phyloP scores from a whole-genome alignment of 176 grass and related monocot genomes.

The Zizania latifolia region DNA sequence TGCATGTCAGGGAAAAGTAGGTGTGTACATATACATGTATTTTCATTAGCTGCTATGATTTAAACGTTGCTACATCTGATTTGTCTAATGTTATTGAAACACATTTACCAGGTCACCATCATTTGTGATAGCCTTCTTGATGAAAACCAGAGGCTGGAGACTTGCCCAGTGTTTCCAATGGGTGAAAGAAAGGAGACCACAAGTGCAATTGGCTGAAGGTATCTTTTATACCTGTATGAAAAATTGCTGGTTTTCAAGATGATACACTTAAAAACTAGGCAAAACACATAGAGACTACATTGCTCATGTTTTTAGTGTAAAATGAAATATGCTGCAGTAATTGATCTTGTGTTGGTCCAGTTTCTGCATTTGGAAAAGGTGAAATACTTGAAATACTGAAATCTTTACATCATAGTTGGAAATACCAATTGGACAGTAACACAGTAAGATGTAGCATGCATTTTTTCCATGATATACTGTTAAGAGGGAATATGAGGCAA shows the following conservation, averaged over 20 bases:
- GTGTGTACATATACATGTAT: conserved; percentile 33
- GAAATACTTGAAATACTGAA: too few relatives aligned
- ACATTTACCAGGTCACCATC: conserved; percentile 55
- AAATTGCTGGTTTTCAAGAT: conserved; percentile 21
- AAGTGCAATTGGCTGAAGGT: conserved; percentile 57
- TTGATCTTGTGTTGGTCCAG: background rate
- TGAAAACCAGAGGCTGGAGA: conserved; percentile 67
- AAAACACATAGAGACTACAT: background rate
- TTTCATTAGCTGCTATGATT: conserved; percentile 3
- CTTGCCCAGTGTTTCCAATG: conserved; percentile 61
- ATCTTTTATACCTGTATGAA: conserved; percentile 3
- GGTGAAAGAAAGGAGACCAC: conserved; percentile 59
- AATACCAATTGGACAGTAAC: background rate
- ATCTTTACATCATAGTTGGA: background rate
- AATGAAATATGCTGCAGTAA: background rate
- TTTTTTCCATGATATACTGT: background rate
- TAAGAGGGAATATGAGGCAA: background rate
- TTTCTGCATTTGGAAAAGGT: background rate
- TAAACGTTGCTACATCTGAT: background rate
- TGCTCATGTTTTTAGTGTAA: background rate
- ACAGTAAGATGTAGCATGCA: background rate
- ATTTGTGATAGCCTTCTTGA: conserved; percentile 67
- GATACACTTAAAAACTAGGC: background rate
- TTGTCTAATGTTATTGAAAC: conserved; percentile 15
- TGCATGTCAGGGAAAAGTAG: conserved; percentile 86